Base-by-base conservation (phyloP, 2,329 filamentous ascomycete genomes). In the Chaetomiaceae sp. region DNA sequence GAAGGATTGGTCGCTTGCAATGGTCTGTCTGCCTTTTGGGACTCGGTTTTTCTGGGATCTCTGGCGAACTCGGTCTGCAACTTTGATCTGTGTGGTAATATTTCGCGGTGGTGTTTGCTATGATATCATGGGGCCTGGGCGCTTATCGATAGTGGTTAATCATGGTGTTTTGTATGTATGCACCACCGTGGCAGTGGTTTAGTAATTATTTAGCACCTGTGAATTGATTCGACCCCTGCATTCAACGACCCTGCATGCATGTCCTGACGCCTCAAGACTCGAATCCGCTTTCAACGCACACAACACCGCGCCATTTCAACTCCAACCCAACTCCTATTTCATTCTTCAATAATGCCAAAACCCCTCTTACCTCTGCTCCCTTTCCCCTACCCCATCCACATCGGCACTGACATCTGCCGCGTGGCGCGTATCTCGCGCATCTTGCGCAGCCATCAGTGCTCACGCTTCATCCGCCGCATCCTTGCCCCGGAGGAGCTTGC, bases 381-480 rank as follows among this genome's bases (percentile, higher is more conserved):
- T 3, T 89, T 91, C 61, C 84, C 85, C 1, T 74, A 82, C n/a
- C 74, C 82, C 1, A 65, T 92, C 13, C 77, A 78, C 44, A 73
- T 95, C 48, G 90, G 90, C 53, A 92, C 82, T 43, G 90, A 95
- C 66, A 86, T 95, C 52, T 90, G 88, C 68, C 77, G 78, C 53
- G 78, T 90, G 53, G 69, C 76, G 0, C 83, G 90, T 51, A 82
- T 95, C 54, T 71, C 74, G 56, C 67, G 69, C 18, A 73, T 90
- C 47, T 68, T 92, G 20, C 43, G 21, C n/a, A 27, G 36, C 21
- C 10, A 8, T 8, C 65, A 66, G 34, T 73, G 71, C 1, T 48
- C 57, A 5, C 72, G 71, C 27, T 81, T 82, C 61, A 64, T 81
- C 45, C 63, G 67, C 9, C 74, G 75, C 51, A 63, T 83, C 46